Evolutionary conservation across 2,329 filamentous ascomycete genomes (phyloP), one percentile per base, ranked within the genome.

Genomic region (Ciborinia camelliae): DNA sequence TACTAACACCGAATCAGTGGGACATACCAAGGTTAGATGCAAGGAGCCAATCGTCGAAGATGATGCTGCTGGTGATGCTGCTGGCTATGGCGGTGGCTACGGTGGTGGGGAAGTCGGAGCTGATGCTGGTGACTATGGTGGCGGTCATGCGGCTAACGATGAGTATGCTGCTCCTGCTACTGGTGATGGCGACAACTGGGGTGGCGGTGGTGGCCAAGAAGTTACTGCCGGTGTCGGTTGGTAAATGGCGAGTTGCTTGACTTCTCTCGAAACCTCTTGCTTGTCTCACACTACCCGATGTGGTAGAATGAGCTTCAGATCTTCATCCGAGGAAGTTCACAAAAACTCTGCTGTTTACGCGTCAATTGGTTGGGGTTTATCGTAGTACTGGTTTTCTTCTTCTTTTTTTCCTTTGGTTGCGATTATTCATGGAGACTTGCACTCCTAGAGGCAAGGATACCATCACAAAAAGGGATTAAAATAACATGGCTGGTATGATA

Each of bases 11-110:
- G 39, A 55, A 59, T 23, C 64, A 73, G 68, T 74, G 72, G 75
- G 79, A 5, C 79, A 81, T 63, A 76, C 75, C 8, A 74, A 74
- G 53, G 75, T 75, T 67, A 75, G 77, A 14, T 82, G 80, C 73
- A 74, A 74, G 35, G 68, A 77, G 58, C 75, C 76, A 20, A 35
- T 67, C 23, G 69, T 69, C 59, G 73, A 71, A 50, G 70, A 67
- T n/a, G 65, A 67, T 54, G 67, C 65, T 59, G 37, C n/a, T 48
- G 32, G 51, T n/a, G 35, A 53, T 51, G 52, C 28, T 28, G 70
- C 35, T 28, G 70, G 68, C 23, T 66, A 53, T 57, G 60, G 47
- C 57, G 65, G 65, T 8, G 37, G 30, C 62, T 59, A 55, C 43
- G 58, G 26, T 45, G 47, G 32, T 45, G 60, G 43, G 35, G 43